Percentiles rank a stretch among this genome's conserved stretches.
These are phyloP conservation scores for Chondrus crispus DNA, from an alignment of 23 red algal species.

Conservation along the genomic window DNA sequence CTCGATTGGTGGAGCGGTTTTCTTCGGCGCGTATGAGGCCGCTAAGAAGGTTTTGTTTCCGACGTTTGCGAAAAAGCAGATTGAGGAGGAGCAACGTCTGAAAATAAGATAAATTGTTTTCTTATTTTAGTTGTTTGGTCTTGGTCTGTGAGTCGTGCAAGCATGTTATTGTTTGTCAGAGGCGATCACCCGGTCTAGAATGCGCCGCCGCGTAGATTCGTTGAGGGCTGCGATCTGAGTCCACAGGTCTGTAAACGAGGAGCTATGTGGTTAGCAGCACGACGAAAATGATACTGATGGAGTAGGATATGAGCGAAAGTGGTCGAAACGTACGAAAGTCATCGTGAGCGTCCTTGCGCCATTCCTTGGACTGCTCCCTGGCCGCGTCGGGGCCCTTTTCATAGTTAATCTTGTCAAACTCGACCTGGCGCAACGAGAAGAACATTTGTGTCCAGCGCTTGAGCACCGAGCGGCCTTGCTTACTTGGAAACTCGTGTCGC, in stretches of 20 bases:
- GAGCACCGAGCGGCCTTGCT: constrained; percentile 44
- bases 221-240: background rate
- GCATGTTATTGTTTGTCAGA: background rate
- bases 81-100: background rate
- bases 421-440: constrained; percentile 16
- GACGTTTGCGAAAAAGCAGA: background rate
- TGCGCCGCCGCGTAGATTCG: background rate
- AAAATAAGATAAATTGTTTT: background rate
- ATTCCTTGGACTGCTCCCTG: background rate
- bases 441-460: constrained; percentile 6
- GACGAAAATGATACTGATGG: too few relatives aligned
- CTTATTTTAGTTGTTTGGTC: too few relatives aligned
- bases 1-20: constrained; percentile 92
- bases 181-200: background rate
- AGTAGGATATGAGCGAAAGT: background rate
- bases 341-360: constrained; percentile 2
- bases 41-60: constrained; percentile 37
- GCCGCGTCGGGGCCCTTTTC: background rate
- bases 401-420: background rate
- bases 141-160: background rate
- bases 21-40: constrained; percentile 93
- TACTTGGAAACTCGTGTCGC: constrained; percentile 36
- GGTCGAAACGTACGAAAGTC: constrained; percentile 23
- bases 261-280: background rate
- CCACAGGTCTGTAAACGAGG: background rate